Evolutionary conservation across 2,329 filamentous ascomycete genomes (phyloP).

Genomic region (Trichoderma sp.): DNA sequence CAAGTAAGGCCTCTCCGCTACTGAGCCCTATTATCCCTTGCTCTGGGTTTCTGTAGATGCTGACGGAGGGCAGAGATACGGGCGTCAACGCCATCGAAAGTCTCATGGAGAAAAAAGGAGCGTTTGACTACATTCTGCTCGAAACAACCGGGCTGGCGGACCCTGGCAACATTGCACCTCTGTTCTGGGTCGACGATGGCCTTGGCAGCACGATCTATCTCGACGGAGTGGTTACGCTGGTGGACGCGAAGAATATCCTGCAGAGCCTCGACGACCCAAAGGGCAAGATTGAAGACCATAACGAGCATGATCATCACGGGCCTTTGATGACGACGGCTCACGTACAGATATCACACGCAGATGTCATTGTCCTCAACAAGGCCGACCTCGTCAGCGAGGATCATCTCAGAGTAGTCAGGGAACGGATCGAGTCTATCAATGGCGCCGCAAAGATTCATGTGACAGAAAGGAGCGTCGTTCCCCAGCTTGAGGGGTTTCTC

Average conservation of each 20-base stretch:
- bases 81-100: conserved; percentile 95
- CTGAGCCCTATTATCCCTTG: background rate
- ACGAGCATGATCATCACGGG: conserved; percentile 57
- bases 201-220: conserved; percentile 94
- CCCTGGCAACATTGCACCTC: conserved; percentile 89
- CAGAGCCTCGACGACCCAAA: conserved; percentile 75
- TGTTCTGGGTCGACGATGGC: conserved; percentile 98
- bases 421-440: conserved; percentile 82
- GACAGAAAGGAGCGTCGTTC: conserved; percentile 78
- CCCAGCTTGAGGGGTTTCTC: conserved; percentile 80
- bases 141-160: conserved; percentile 96
- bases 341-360: conserved; percentile 93
- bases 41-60: background rate
- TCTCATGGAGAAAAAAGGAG: conserved; percentile 88
- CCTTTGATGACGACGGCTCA: conserved; percentile 88
- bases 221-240: conserved; percentile 92
- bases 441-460: conserved; percentile 81
- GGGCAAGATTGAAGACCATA: conserved; percentile 55
- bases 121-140: conserved; percentile 95
- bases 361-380: conserved; percentile 95
- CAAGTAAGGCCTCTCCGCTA: conserved; percentile 60
- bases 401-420: conserved; percentile 69
- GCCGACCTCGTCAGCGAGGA: conserved; percentile 74
- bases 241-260: conserved; percentile 92
- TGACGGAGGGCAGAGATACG: conserved; percentile 63